Percentiles rank a stretch among this genome's conserved stretches.
Conservation (phyloP, 1,139 yeast genomes). For the Magnusiomyces tetraspermus region DNA sequence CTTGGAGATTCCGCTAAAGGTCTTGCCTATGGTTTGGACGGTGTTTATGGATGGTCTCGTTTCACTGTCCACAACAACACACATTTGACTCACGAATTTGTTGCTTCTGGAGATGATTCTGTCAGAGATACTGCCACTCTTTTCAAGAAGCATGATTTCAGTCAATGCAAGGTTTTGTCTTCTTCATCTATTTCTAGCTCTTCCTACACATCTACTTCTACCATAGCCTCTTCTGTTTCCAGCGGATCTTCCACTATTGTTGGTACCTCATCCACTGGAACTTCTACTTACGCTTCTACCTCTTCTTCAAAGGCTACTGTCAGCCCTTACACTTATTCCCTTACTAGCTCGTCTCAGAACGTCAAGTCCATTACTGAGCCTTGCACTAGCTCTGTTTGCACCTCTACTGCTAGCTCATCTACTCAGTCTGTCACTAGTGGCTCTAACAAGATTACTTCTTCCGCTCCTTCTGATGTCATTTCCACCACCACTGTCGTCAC, state of each 20-base stretch:
- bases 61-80: constrained; percentile 45
- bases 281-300: constrained; percentile 3
- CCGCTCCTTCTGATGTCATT: neutral
- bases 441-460: neutral
- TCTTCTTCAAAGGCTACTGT: constrained; percentile 3
- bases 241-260: neutral
- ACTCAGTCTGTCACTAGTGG: neutral
- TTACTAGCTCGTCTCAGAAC: neutral
- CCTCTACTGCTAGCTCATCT: neutral
- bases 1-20: constrained; percentile 15
- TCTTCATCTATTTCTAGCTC: neutral
- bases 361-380: neutral
- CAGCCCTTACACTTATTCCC: neutral
- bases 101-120: constrained; percentile 35
- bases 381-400: neutral
- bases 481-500: neutral
- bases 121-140: constrained; percentile 27
- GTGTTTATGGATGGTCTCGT: constrained; percentile 31
- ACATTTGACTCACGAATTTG: constrained; percentile 36
- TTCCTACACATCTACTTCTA: neutral
- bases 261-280: neutral
- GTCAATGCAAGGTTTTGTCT: neutral
- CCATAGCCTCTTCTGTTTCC: neutral
- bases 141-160: constrained; percentile 17
- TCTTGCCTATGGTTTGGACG: constrained; percentile 17